Conservation (phyloP, 495 filamentous ascomycete genomes). For the Neurospora sp. region DNA sequence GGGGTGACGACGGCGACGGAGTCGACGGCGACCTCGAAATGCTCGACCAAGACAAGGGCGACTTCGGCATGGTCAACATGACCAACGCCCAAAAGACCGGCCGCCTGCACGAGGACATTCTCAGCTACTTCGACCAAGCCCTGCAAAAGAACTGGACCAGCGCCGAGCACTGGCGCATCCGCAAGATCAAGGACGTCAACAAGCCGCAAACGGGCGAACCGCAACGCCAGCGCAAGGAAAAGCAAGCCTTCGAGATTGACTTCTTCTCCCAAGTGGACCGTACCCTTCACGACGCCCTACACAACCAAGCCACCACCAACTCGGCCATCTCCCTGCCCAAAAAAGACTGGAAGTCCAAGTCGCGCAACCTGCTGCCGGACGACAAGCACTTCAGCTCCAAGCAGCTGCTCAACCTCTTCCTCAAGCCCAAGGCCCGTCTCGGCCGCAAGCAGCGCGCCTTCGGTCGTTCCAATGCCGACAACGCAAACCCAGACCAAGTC, state of each 20-base stretch:
- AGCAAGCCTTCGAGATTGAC: slow-evolving; percentile 91
- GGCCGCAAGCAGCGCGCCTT: slow-evolving; percentile 34
- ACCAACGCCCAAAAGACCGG: slow-evolving; percentile 48
- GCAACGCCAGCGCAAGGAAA: slow-evolving; percentile 69
- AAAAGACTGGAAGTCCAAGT: slow-evolving; percentile 90
- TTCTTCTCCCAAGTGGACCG: slow-evolving; percentile 65
- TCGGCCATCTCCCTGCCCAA: slow-evolving; percentile 76
- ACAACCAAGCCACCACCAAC: slow-evolving; percentile 74
- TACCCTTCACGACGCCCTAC: slow-evolving; percentile 65
- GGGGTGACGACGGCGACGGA: slow-evolving; percentile 50
- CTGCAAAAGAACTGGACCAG: slow-evolving; percentile 97
- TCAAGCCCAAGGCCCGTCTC: slow-evolving; percentile 84
- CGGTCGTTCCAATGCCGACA: slow-evolving; percentile 7
- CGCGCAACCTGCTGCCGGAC: slow-evolving; percentile 85
- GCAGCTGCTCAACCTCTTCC: slow-evolving; percentile 78
- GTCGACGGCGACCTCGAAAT: slow-evolving; percentile 33
- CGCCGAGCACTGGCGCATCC: slow-evolving; percentile 96
- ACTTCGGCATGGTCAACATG: slow-evolving; percentile 60
- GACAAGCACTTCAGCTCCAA: slow-evolving; percentile 97
- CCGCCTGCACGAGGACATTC: slow-evolving; percentile 76
- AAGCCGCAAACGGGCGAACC: slow-evolving; percentile 41
- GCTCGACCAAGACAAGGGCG: slow-evolving; percentile 47
- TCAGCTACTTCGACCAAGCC: slow-evolving; percentile 94
- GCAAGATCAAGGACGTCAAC: slow-evolving; percentile 76
- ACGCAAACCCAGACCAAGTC: slow-evolving; percentile 40